Conservation (phyloP, 148 eudicot genomes). For the Persicaria maculosa region DNA sequence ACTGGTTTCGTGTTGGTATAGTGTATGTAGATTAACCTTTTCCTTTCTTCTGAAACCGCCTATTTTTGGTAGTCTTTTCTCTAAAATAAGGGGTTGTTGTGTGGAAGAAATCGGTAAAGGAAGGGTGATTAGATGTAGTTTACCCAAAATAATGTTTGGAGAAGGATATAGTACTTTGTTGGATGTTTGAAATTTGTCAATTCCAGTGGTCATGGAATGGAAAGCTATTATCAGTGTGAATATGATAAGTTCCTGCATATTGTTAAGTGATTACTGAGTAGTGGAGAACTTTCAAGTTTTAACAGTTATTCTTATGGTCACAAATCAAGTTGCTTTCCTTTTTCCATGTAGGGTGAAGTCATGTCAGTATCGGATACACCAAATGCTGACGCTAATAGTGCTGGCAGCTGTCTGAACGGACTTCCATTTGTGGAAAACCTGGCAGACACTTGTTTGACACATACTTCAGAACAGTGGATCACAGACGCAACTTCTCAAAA, state of each 20-base stretch:
- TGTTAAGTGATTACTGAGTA: neutral
- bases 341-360: no score
- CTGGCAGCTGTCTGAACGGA: neutral
- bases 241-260: neutral
- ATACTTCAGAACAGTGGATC: constrained; percentile 14
- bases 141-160: neutral
- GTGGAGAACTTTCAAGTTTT: neutral
- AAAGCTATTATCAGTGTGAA: neutral
- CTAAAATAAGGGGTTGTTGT: no score
- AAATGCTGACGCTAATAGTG: neutral
- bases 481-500: constrained; percentile 10
- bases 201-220: neutral
- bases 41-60: neutral
- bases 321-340: neutral
- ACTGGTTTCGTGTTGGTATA: neutral
- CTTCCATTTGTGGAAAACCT: neutral
- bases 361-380: neutral
- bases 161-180: neutral
- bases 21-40: constrained; percentile 7
- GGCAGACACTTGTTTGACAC: neutral
- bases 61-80: no score
- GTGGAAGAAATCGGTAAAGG: no score
- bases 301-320: neutral
- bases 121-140: no score
- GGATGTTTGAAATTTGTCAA: neutral